phyloP scores from a whole-genome alignment of 441 rosid genomes.

The Erysimum cheiri region DNA sequence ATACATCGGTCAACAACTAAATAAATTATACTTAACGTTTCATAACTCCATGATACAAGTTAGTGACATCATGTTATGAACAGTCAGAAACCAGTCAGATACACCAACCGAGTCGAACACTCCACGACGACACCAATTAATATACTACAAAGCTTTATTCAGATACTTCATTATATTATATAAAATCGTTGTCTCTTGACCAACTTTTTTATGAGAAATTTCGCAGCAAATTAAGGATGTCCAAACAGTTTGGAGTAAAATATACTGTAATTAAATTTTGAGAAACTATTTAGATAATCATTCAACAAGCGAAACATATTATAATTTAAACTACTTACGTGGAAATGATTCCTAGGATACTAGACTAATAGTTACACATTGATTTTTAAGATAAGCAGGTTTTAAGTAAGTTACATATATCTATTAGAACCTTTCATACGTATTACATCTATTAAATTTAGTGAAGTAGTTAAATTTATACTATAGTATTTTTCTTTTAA shows the following conservation, averaged over 20 bases:
- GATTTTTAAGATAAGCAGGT: not conserved
- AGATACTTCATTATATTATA: slow-evolving; percentile 1
- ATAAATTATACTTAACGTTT: not conserved
- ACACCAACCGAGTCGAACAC: slow-evolving; percentile 36
- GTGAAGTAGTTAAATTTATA: not conserved
- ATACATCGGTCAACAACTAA: slow-evolving; percentile 7
- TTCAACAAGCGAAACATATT: slow-evolving; percentile 14
- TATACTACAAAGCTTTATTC: slow-evolving; percentile 1
- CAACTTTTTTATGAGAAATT: slow-evolving; percentile 20
- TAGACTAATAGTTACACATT: not conserved
- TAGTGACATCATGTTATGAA: slow-evolving; percentile 24
- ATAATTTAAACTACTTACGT: not conserved
- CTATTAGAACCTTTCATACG: not conserved
- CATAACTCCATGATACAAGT: slow-evolving; percentile 4
- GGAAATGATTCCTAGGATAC: slow-evolving; percentile 11
- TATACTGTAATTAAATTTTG: slow-evolving; percentile 1
- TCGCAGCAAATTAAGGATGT: slow-evolving; percentile 26
- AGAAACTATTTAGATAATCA: not conserved
- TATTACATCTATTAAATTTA: not conserved
- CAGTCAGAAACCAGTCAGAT: slow-evolving; percentile 17
- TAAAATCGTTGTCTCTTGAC: slow-evolving; percentile 23
- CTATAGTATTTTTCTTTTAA: too few species aligned
- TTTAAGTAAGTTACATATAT: not conserved
- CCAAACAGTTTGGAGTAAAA: slow-evolving; percentile 16
- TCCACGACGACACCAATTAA: slow-evolving; percentile 14